These are phyloP conservation scores for Cercospora zeina DNA, from an alignment of 2,329 filamentous ascomycete species.

Conservation along the genomic window DNA sequence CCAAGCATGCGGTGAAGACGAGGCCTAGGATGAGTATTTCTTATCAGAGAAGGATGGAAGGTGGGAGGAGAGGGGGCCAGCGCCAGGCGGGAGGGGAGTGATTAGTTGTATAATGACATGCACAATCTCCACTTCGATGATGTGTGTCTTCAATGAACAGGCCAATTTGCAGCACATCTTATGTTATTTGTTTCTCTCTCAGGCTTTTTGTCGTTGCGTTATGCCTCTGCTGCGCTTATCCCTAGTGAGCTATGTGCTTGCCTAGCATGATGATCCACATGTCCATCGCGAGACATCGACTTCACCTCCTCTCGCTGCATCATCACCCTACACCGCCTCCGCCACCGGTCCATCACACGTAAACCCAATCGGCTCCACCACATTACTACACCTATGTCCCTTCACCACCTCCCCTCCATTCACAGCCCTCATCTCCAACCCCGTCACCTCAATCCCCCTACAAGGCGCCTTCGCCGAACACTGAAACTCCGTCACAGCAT, in stretches of 20 bases:
- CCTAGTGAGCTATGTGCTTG: background rate
- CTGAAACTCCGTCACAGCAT: conserved; percentile 33
- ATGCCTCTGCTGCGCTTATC: too few species aligned
- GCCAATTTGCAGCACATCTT: background rate
- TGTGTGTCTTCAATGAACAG: background rate
- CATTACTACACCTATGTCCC: conserved; percentile 22
- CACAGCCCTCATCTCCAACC: conserved; percentile 16
- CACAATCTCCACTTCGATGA: background rate
- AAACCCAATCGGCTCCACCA: conserved; percentile 21
- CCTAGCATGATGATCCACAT: too few species aligned
- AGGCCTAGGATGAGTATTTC: conserved; percentile 67
- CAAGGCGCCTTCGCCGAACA: conserved; percentile 37
- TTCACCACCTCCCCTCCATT: conserved; percentile 10
- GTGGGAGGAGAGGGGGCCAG: conserved; percentile 47
- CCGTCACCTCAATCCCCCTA: conserved; percentile 26
- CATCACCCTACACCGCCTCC: too few species aligned
- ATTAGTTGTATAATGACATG: background rate
- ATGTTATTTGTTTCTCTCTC: too few species aligned
- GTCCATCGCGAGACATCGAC: too few species aligned
- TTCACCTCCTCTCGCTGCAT: too few species aligned
- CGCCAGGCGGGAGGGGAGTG: background rate
- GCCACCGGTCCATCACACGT: conserved; percentile 12
- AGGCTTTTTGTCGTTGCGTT: too few species aligned
- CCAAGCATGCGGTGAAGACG: conserved; percentile 51
- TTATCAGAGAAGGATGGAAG: conserved; percentile 31